phyloP scores from a whole-genome alignment of 2,329 filamentous ascomycete species.

The Aspergillus persii region DNA sequence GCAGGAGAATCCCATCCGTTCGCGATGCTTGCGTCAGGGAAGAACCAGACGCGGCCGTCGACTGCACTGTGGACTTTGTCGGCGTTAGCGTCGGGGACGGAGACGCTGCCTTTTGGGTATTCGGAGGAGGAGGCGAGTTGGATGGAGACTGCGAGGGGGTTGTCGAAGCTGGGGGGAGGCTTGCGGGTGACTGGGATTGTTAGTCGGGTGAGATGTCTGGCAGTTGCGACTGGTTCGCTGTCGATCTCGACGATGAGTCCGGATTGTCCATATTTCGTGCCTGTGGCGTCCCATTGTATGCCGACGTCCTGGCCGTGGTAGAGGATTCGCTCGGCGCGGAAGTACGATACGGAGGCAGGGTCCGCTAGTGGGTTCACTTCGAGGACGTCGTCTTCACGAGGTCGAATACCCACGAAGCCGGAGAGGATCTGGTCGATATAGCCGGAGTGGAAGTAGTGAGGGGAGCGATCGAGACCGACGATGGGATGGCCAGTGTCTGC shows the following conservation, averaged over 20 bases:
- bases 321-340: constrained; percentile 41
- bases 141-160: constrained; percentile 15
- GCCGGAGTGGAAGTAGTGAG: constrained; percentile 49
- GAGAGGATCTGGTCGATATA: constrained; percentile 44
- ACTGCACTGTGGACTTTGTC: constrained; percentile 16
- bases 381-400: constrained; percentile 37
- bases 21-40: constrained; percentile 13
- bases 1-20: constrained; percentile 22
- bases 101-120: constrained; percentile 16
- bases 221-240: constrained; percentile 10
- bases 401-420: constrained; percentile 44
- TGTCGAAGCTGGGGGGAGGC: constrained; percentile 5
- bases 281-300: constrained; percentile 40
- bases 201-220: constrained; percentile 9
- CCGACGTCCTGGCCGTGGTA: constrained; percentile 45
- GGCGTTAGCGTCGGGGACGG: constrained; percentile 8
- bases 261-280: constrained; percentile 8
- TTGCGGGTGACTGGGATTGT: constrained; percentile 5
- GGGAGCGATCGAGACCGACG: constrained; percentile 43
- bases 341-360: constrained; percentile 33
- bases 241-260: constrained; percentile 18
- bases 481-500: constrained; percentile 42
- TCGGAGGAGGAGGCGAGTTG: constrained; percentile 9
- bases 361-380: constrained; percentile 42
- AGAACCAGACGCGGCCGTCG: constrained; percentile 21